Evolutionary conservation across 331 rosid species (phyloP).

Genomic region (Telfairia occidentalis): DNA sequence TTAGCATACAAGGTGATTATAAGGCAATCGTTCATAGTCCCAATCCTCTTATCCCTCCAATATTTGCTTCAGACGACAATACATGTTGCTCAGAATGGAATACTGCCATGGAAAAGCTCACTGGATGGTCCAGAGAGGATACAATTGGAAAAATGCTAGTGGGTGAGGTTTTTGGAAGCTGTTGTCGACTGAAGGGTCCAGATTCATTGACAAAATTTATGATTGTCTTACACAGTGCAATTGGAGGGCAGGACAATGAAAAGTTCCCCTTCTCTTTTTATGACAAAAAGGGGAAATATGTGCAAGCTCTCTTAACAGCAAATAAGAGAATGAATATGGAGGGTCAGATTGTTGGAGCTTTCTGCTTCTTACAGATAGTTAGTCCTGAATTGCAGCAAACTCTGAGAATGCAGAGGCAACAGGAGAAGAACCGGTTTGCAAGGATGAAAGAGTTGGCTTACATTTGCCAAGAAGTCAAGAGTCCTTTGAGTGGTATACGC

Average conservation of each 20-base stretch:
- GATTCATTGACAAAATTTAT: slow-evolving; percentile 81
- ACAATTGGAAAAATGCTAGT: slow-evolving; percentile 77
- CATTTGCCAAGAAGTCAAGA: slow-evolving; percentile 84
- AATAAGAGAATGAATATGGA: slow-evolving; percentile 76
- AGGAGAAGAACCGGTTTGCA: slow-evolving; percentile 57
- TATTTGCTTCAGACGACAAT: slow-evolving; percentile 92
- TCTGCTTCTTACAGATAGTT: slow-evolving; percentile 88
- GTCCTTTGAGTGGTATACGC: slow-evolving; percentile 81
- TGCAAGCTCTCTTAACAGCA: slow-evolving; percentile 83
- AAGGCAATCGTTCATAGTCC: slow-evolving; percentile 94
- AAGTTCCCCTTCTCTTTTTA: slow-evolving; percentile 71
- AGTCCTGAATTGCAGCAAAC: slow-evolving; percentile 83
- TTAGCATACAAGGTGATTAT: slow-evolving; percentile 92
- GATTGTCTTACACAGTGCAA: slow-evolving; percentile 90
- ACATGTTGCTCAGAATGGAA: slow-evolving; percentile 98
- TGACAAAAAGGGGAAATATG: slow-evolving; percentile 54
- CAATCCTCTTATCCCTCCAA: slow-evolving; percentile 91
- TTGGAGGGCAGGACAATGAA: slow-evolving; percentile 71
- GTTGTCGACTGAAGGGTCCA: slow-evolving; percentile 76
- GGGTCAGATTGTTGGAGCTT: slow-evolving; percentile 77
- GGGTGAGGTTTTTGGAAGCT: slow-evolving; percentile 90
- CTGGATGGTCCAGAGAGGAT: slow-evolving; percentile 72
- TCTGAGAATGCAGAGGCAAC: slow-evolving; percentile 63
- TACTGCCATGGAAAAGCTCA: slow-evolving; percentile 89
- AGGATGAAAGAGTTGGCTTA: slow-evolving; percentile 90